Evolutionary conservation across 139 green algal species (phyloP).

Genomic region (Coccomyxa sp.): DNA sequence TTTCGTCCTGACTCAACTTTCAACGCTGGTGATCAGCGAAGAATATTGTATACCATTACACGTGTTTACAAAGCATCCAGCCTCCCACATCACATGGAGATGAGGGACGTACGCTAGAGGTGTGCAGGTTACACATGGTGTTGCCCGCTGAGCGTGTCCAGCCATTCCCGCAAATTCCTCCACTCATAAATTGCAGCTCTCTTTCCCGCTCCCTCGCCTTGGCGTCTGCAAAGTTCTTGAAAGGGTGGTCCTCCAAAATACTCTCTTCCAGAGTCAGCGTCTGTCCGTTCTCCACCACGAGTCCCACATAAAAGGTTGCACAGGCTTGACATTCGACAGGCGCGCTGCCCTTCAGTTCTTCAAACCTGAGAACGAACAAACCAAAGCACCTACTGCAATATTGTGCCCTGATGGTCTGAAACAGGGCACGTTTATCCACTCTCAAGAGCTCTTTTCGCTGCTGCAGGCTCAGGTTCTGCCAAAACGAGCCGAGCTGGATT

Average conservation of each 20-base stretch:
- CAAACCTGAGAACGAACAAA: slow-evolving; percentile 25
- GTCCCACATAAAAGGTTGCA: slow-evolving; percentile 11
- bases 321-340: slow-evolving; percentile 22
- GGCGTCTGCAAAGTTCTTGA: slow-evolving; percentile 15
- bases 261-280: slow-evolving; percentile 17
- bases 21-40: too few species aligned
- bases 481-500: neutral
- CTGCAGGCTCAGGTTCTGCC: slow-evolving; percentile 11
- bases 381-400: slow-evolving; percentile 28
- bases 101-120: slow-evolving; percentile 8
- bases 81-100: too few species aligned
- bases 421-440: slow-evolving; percentile 13
- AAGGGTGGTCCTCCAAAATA: slow-evolving; percentile 13
- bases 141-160: slow-evolving; percentile 8
- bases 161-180: slow-evolving; percentile 25
- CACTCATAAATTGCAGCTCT: slow-evolving; percentile 27
- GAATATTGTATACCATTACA: too few species aligned
- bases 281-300: neutral
- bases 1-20: too few species aligned
- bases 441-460: neutral
- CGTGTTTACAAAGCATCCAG: too few species aligned
- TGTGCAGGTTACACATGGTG: slow-evolving; percentile 28
- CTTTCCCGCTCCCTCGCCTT: slow-evolving; percentile 18
- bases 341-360: slow-evolving; percentile 21
- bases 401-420: slow-evolving; percentile 16